These are phyloP conservation scores for Lizonia empirigonia DNA, from an alignment of 2,329 filamentous ascomycete genomes.

Conservation along the genomic window DNA sequence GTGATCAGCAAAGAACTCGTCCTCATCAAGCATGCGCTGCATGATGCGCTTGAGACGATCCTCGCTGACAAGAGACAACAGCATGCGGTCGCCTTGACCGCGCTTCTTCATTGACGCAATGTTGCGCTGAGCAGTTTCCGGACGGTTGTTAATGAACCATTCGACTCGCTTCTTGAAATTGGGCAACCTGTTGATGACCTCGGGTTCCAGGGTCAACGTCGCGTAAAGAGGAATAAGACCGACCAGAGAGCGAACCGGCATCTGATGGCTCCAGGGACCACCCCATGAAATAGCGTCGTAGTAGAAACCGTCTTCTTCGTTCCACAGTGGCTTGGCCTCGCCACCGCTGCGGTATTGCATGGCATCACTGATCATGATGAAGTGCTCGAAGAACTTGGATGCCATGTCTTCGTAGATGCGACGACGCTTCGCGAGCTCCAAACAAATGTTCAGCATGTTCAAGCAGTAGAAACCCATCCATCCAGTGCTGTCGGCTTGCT, in stretches of 20 bases:
- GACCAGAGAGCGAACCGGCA: conserved; percentile 89
- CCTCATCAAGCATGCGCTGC: conserved; percentile 88
- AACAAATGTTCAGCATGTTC: conserved; percentile 94
- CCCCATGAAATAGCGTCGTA: conserved; percentile 98
- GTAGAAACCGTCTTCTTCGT: conserved; percentile 96
- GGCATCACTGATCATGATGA: conserved; percentile 95
- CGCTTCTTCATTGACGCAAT: conserved; percentile 91
- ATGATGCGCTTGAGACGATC: conserved; percentile 90
- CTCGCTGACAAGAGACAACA: conserved; percentile 89
- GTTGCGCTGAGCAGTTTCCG: conserved; percentile 87
- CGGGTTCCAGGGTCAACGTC: conserved; percentile 88
- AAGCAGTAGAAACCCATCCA: conserved; percentile 99
- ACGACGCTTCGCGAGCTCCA: conserved; percentile 93
- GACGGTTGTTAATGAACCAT: conserved; percentile 90
- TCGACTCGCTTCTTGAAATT: conserved; percentile 91
- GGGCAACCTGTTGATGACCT: conserved; percentile 88
- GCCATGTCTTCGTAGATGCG: conserved; percentile 96
- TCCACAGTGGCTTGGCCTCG: conserved; percentile 87
- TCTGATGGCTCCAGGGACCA: conserved; percentile 88
- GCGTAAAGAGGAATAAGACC: conserved; percentile 93
- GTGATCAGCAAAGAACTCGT: conserved; percentile 88
- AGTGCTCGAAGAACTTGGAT: conserved; percentile 98
- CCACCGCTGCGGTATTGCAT: conserved; percentile 76
- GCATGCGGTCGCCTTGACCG: conserved; percentile 85
- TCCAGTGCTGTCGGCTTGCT: conserved; percentile 96